Evolutionary conservation across 2,329 filamentous ascomycete species (phyloP).

Genomic region (Verticillium longisporum): DNA sequence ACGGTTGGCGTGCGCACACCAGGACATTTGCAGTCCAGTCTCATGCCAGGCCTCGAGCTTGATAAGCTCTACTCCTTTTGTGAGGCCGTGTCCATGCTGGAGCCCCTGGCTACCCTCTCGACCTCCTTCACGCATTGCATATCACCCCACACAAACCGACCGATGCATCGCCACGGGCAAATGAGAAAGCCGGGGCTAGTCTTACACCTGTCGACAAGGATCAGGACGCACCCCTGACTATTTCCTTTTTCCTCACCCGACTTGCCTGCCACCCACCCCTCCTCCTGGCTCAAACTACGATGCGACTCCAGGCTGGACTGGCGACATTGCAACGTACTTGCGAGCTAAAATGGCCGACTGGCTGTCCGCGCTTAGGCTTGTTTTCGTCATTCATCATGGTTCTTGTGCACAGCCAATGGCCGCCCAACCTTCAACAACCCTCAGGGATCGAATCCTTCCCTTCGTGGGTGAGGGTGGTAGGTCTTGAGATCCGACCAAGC

Average conservation of each 20-base stretch:
- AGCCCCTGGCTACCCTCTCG: not conserved
- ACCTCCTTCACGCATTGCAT: not conserved
- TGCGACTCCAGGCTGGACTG: not conserved
- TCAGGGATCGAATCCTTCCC: not conserved
- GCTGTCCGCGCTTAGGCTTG: not conserved
- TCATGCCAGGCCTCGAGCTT: too few relatives aligned
- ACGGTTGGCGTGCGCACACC: too few relatives aligned
- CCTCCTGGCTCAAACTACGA: not conserved
- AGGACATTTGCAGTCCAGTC: too few relatives aligned
- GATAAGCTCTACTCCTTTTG: too few relatives aligned
- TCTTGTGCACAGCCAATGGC: not conserved
- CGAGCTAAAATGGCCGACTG: not conserved
- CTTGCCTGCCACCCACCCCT: not conserved
- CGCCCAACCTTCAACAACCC: too few relatives aligned
- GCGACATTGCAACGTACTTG: not conserved
- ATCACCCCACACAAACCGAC: not conserved
- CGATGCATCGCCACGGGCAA: not conserved
- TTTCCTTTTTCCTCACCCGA: not conserved
- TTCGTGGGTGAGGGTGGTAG: not conserved
- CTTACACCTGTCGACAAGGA: not conserved
- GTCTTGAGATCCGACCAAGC: not conserved
- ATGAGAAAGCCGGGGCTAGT: not conserved
- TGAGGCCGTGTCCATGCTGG: too few relatives aligned
- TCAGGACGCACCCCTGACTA: not conserved
- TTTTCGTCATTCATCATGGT: not conserved